These are phyloP conservation scores for Cadophora gregata DNA, from an alignment of 2,329 filamentous ascomycete species.

Conservation along the genomic window DNA sequence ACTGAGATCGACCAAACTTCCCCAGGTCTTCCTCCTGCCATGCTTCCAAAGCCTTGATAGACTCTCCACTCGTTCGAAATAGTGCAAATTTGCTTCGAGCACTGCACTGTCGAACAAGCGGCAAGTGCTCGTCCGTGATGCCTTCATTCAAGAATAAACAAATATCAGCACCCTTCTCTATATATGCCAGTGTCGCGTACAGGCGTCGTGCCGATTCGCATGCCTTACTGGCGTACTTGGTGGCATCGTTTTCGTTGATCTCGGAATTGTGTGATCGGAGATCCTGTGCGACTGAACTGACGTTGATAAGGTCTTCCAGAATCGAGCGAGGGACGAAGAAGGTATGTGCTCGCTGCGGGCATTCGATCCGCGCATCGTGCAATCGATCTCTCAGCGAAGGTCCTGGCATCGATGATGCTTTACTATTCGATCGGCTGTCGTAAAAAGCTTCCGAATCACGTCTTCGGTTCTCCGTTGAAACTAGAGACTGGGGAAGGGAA, in stretches of 20 bases:
- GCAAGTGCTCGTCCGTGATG: slow-evolving; percentile 30
- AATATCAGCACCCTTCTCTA: slow-evolving; percentile 27
- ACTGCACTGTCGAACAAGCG: slow-evolving; percentile 22
- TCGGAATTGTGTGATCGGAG: background rate
- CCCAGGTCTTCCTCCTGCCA: slow-evolving; percentile 28
- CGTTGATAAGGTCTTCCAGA: slow-evolving; percentile 28
- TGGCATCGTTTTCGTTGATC: background rate
- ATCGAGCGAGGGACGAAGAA: slow-evolving; percentile 26
- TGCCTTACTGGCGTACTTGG: slow-evolving; percentile 14
- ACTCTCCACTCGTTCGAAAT: slow-evolving; percentile 5
- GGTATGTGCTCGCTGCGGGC: slow-evolving; percentile 4
- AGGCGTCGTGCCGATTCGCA: slow-evolving; percentile 18
- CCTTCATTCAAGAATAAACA: slow-evolving; percentile 22
- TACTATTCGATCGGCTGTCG: background rate
- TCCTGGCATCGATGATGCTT: slow-evolving; percentile 1
- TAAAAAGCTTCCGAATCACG: background rate
- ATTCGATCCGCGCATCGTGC: slow-evolving; percentile 25
- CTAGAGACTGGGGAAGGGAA: background rate
- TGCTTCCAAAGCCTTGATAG: slow-evolving; percentile 20
- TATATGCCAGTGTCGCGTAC: slow-evolving; percentile 30
- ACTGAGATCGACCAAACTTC: slow-evolving; percentile 31
- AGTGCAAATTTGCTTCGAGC: slow-evolving; percentile 7
- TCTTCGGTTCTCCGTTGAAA: background rate
- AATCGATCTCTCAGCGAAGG: slow-evolving; percentile 23
- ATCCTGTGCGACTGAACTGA: background rate